Evolutionary conservation across 306 rosid genomes (phyloP).

Genomic region (Prunus dulcis): DNA sequence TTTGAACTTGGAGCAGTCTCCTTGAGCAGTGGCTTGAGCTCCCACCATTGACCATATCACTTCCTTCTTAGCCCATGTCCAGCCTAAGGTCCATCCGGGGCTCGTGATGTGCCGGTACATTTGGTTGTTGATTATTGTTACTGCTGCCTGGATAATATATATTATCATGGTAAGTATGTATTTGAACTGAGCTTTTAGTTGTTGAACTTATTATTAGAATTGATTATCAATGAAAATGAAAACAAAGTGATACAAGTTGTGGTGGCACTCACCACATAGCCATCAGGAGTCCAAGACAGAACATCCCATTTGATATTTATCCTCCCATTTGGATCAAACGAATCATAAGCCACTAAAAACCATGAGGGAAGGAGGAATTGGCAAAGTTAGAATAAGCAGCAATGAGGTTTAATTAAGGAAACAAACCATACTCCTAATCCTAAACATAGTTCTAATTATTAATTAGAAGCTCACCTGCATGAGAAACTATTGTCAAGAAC

Average conservation of each 20-base stretch:
- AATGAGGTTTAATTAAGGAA: background rate
- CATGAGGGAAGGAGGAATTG: background rate
- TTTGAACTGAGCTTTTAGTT: background rate
- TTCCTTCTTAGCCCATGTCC: conserved; percentile 89
- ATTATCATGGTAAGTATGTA: background rate
- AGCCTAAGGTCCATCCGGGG: conserved; percentile 75
- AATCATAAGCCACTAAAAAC: conserved; percentile 33
- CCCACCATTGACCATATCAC: conserved; percentile 75
- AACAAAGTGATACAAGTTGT: background rate
- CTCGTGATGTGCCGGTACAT: conserved; percentile 49
- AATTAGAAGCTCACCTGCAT: conserved; percentile 2
- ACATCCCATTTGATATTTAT: conserved; percentile 41
- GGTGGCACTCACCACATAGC: conserved; percentile 34
- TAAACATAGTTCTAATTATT: background rate
- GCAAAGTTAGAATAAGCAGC: background rate
- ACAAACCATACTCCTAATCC: background rate
- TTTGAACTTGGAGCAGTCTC: conserved; percentile 75
- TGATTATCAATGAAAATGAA: background rate
- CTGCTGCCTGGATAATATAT: conserved; percentile 43
- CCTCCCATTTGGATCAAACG: conserved; percentile 35
- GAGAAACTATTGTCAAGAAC: conserved; percentile 6
- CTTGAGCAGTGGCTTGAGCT: conserved; percentile 84
- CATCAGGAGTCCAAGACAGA: conserved; percentile 38
- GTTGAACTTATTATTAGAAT: background rate
- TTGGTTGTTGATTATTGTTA: conserved; percentile 68